Percentiles rank a stretch among this genome's conserved stretches.
phyloP scores from a whole-genome alignment of 345 rosid species.

The Draba incana region DNA sequence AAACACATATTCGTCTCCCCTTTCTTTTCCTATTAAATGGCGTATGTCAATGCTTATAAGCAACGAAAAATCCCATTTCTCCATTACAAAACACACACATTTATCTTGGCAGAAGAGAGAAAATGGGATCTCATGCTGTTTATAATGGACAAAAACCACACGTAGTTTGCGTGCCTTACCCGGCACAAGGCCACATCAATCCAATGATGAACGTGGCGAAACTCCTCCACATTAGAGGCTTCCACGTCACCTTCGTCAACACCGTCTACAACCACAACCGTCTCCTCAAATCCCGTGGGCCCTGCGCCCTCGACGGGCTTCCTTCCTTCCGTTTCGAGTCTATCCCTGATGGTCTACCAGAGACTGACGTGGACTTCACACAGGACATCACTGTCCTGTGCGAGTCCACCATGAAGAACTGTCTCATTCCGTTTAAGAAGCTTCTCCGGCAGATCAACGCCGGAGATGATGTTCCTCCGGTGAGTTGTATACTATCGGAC shows the following conservation, averaged over 20 bases:
- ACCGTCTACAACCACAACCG: constrained; percentile 36
- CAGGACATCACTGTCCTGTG: constrained; percentile 28
- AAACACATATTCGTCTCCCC: background rate
- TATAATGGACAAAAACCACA: constrained; percentile 30
- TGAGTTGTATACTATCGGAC: constrained; percentile 39
- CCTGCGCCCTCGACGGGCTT: constrained; percentile 10
- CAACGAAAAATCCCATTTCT: constrained; percentile 6
- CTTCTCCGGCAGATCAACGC: constrained; percentile 31
- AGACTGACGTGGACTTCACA: constrained; percentile 21
- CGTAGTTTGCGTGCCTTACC: constrained; percentile 36
- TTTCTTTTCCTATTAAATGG: constrained; percentile 3
- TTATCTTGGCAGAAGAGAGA: background rate
- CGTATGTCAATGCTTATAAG: background rate
- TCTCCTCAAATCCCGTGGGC: constrained; percentile 31
- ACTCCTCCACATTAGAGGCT: constrained; percentile 35
- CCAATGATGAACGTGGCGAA: constrained; percentile 41
- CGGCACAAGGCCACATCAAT: constrained; percentile 40
- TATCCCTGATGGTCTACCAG: constrained; percentile 38
- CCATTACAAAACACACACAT: background rate
- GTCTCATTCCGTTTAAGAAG: constrained; percentile 33
- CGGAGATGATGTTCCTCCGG: constrained; percentile 25
- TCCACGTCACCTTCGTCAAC: constrained; percentile 41
- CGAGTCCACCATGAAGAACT: constrained; percentile 24
- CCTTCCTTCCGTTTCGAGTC: constrained; percentile 29
- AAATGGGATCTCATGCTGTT: constrained; percentile 33